phyloP scores from a whole-genome alignment of 2,329 filamentous ascomycete species.

The Helminthosporium solani region DNA sequence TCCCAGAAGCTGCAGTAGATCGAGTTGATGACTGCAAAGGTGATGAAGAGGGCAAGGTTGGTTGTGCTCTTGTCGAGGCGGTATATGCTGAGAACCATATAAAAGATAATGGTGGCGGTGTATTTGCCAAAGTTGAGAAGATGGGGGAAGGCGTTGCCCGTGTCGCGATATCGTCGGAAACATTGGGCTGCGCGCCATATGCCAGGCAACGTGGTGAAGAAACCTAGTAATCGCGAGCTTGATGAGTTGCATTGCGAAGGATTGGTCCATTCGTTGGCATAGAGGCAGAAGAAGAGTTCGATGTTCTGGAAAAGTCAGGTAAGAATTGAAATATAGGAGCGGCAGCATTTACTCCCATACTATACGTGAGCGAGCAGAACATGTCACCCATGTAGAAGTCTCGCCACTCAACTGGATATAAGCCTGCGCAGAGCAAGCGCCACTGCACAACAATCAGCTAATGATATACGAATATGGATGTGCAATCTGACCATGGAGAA shows the following conservation, averaged over 20 bases:
- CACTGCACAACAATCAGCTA: slow-evolving; percentile 57
- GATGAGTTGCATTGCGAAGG: slow-evolving; percentile 80
- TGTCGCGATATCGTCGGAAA: slow-evolving; percentile 83
- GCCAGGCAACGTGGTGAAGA: slow-evolving; percentile 78
- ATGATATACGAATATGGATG: background rate
- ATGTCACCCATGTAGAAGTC: slow-evolving; percentile 98
- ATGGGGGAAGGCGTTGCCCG: slow-evolving; percentile 84
- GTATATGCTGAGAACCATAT: slow-evolving; percentile 77
- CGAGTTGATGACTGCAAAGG: slow-evolving; percentile 77
- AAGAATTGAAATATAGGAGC: background rate
- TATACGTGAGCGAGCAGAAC: slow-evolving; percentile 93
- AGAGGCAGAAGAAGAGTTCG: slow-evolving; percentile 91
- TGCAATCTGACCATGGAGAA: slow-evolving; percentile 73
- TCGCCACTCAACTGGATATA: slow-evolving; percentile 93
- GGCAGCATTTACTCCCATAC: slow-evolving; percentile 68
- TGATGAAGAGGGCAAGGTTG: slow-evolving; percentile 71
- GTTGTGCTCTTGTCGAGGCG: slow-evolving; percentile 66
- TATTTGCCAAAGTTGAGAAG: slow-evolving; percentile 93
- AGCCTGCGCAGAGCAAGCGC: slow-evolving; percentile 78
- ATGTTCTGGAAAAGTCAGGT: slow-evolving; percentile 61
- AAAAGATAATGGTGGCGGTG: slow-evolving; percentile 75
- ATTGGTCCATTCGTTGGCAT: slow-evolving; percentile 73
- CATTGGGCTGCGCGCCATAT: slow-evolving; percentile 93
- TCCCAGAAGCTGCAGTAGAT: slow-evolving; percentile 91
- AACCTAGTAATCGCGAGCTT: slow-evolving; percentile 79